These are phyloP conservation scores for Cladosporium colombiae DNA, from an alignment of 2,329 filamentous ascomycete genomes.

Conservation along the genomic window DNA sequence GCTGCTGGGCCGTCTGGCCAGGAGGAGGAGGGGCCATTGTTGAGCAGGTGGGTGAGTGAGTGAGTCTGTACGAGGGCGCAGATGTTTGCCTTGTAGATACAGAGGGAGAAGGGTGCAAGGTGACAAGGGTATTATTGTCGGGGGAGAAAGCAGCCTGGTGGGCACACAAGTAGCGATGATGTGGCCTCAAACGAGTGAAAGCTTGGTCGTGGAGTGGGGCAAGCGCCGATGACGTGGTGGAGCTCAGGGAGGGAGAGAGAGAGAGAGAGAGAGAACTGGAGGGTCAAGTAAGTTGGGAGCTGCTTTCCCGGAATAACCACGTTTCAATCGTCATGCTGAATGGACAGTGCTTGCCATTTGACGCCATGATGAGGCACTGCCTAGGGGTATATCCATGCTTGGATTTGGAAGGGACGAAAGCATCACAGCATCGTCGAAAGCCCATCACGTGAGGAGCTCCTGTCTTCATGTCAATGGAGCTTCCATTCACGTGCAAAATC, in stretches of 20 bases:
- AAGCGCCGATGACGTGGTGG: slow-evolving; percentile 4
- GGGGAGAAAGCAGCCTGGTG: background rate
- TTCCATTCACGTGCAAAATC: background rate
- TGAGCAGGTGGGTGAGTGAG: background rate
- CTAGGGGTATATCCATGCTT: background rate
- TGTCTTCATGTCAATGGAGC: background rate
- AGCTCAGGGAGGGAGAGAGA: background rate
- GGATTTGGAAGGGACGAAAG: background rate
- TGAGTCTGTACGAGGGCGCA: background rate
- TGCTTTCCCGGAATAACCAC: background rate
- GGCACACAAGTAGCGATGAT: background rate
- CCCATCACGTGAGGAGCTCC: background rate
- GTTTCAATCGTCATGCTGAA: background rate
- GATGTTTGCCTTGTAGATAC: background rate
- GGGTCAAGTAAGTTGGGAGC: background rate
- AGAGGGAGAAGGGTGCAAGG: background rate
- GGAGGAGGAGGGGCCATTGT: slow-evolving; percentile 22
- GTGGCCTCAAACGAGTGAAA: background rate
- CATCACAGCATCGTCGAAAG: background rate
- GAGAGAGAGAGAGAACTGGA: background rate
- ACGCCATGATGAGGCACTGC: background rate
- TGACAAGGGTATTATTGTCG: slow-evolving; percentile 8
- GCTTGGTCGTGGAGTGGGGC: background rate
- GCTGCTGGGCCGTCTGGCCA: slow-evolving; percentile 26
- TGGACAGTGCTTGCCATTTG: background rate